Conservation (phyloP, 495 filamentous ascomycete genomes). For the Annulohypoxylon maeteangense region DNA sequence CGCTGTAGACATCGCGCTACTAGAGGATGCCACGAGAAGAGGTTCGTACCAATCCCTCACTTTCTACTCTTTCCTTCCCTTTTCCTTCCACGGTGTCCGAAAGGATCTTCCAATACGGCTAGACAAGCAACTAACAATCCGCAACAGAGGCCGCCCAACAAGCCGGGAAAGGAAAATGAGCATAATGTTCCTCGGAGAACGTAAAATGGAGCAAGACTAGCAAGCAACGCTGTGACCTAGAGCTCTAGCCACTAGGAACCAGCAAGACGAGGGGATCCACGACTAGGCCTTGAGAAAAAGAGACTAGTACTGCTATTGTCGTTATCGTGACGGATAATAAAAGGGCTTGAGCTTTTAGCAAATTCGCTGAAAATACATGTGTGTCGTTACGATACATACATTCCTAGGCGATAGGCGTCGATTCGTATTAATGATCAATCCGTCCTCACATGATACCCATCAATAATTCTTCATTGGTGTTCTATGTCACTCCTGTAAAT, state of each 20-base stretch:
- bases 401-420: not conserved
- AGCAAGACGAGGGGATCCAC: not conserved
- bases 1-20: constrained; percentile 86
- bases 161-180: constrained; percentile 57
- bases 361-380: not conserved
- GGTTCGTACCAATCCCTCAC: constrained; percentile 63
- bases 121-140: constrained; percentile 20
- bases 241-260: not conserved
- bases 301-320: not conserved
- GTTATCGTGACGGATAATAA: not conserved
- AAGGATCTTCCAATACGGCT: not conserved
- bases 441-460: not conserved
- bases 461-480: not conserved
- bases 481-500: not conserved
- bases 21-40: constrained; percentile 96
- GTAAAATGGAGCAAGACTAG: not conserved
- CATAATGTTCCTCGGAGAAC: not conserved
- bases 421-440: not conserved
- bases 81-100: not conserved
- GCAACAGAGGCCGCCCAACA: constrained; percentile 56
- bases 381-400: not conserved
- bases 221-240: not conserved
- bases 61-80: not conserved
- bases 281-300: not conserved
- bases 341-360: not conserved